phyloP scores from a whole-genome alignment of 371 early-diverging fungal genomes.

The Actinomucor elegans region DNA sequence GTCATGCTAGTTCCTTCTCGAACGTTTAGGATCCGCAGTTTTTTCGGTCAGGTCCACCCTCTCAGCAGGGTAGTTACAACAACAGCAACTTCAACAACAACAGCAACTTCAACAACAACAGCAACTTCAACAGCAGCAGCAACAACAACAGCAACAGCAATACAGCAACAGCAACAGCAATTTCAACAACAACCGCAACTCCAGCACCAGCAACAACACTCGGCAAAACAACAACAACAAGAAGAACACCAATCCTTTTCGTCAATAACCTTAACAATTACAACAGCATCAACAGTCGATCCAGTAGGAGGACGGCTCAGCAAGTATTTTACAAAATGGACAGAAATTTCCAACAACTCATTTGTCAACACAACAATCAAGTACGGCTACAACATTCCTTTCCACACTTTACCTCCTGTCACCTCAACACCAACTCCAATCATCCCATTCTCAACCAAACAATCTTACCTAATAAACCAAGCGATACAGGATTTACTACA shows the following conservation, averaged over 20 bases:
- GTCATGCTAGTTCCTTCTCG: background rate
- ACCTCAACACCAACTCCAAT: background rate
- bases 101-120: background rate
- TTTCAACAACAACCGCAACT: background rate
- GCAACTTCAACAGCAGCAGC: background rate
- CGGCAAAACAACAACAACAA: background rate
- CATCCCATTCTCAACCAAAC: background rate
- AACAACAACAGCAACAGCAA: background rate
- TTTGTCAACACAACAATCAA: background rate
- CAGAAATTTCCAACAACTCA: background rate
- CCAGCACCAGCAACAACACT: background rate
- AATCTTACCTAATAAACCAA: background rate
- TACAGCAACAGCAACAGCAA: background rate
- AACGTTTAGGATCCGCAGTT: background rate
- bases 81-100: background rate
- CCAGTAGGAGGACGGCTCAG: conserved; percentile 8
- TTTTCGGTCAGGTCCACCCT: conserved; percentile 16
- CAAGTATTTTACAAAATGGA: background rate
- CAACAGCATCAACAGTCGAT: background rate
- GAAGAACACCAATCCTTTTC: conserved; percentile 2
- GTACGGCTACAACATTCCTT: conserved; percentile 8
- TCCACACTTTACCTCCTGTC: background rate
- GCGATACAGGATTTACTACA: background rate
- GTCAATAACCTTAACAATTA: background rate
- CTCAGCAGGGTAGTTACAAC: conserved; percentile 15